These are phyloP conservation scores for Oemleria cerasiformis DNA, from an alignment of 306 rosid species.

Conservation along the genomic window DNA sequence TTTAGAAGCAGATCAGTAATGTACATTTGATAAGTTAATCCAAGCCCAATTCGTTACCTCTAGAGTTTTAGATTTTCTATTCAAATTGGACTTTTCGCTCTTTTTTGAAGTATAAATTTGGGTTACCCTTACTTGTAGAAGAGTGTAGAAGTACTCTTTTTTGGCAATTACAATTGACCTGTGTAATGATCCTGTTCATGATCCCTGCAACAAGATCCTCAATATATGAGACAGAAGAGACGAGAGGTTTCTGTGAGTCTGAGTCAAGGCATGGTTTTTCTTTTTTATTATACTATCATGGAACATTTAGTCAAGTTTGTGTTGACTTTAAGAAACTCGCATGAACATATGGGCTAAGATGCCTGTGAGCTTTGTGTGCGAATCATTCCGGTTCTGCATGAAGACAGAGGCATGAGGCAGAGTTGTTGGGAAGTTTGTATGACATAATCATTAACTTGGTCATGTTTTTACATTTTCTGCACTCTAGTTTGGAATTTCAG, in stretches of 20 bases:
- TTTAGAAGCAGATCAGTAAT: neutral
- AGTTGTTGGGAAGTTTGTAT: neutral
- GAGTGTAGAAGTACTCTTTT: neutral
- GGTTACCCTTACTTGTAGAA: too few species aligned
- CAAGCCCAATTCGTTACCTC: neutral
- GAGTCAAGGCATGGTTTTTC: neutral
- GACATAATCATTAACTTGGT: neutral
- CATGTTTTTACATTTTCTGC: neutral
- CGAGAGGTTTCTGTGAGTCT: neutral
- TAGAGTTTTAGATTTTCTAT: neutral
- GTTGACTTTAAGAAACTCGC: neutral
- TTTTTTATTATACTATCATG: neutral
- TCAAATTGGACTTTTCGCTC: neutral
- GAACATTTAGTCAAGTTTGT: neutral
- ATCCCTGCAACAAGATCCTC: neutral
- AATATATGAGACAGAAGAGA: neutral
- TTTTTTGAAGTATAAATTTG: neutral
- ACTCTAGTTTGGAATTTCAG: neutral
- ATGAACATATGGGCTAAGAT: too few species aligned
- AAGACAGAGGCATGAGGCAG: neutral
- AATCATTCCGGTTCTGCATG: neutral
- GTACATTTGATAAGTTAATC: conserved; percentile 2
- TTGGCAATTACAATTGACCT: neutral
- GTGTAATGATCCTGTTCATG: neutral
- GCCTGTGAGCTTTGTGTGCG: too few species aligned